A percentile compares a stretch with the other conserved stretches of the same genome.
Conservation (phyloP, 371 early-diverging fungal genomes). For the Circinella umbellata region DNA sequence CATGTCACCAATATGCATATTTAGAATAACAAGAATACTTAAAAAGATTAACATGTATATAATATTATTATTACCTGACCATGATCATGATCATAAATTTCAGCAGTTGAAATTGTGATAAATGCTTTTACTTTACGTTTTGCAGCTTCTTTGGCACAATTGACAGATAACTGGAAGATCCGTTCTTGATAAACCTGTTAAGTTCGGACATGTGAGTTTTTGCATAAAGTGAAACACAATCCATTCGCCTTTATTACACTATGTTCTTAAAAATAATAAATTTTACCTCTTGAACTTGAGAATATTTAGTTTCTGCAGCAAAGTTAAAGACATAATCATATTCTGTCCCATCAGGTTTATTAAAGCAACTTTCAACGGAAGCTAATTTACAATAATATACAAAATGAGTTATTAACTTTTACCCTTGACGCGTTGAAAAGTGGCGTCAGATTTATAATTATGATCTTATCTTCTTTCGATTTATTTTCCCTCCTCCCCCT, state of each 20-base stretch:
- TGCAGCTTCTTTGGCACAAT: conserved; percentile 84
- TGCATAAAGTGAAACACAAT: too few relatives aligned
- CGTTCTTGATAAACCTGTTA: conserved; percentile 83
- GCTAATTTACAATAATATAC: conserved; percentile 33
- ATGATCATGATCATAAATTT: conserved; percentile 80
- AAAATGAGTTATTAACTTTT: too few relatives aligned
- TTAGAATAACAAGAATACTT: too few relatives aligned
- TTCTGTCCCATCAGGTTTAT: conserved; percentile 64
- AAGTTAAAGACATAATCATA: conserved; percentile 91
- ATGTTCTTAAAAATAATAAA: too few relatives aligned
- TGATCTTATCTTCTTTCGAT: too few relatives aligned
- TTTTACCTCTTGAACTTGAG: conserved; percentile 77
- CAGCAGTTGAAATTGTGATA: conserved; percentile 87
- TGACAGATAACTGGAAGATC: conserved; percentile 72
- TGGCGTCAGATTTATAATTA: too few relatives aligned
- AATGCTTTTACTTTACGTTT: conserved; percentile 75
- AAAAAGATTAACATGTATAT: too few relatives aligned
- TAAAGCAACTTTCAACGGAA: conserved; percentile 77
- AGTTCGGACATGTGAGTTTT: neutral
- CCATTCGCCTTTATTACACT: too few relatives aligned
- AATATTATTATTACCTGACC: conserved; percentile 59
- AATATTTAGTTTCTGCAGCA: conserved; percentile 92
- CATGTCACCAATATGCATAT: neutral
- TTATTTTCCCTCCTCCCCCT: too few relatives aligned
- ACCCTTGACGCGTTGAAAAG: too few relatives aligned